Conservation (phyloP, 208 protist species). For the Novymonas esmeraldas region DNA sequence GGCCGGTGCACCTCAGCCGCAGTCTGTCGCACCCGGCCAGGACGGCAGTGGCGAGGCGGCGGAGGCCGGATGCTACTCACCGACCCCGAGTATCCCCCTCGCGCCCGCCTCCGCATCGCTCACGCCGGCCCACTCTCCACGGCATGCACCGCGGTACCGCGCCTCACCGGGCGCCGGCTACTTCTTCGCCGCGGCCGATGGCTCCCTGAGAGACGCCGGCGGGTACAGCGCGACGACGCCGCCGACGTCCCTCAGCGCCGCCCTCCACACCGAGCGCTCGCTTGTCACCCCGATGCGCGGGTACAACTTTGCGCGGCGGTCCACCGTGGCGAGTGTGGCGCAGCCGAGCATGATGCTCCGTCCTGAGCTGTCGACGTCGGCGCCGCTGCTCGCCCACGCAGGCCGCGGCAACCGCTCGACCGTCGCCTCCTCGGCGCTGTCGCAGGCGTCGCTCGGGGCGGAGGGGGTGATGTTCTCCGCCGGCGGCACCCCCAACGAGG, state of each 20-base stretch:
- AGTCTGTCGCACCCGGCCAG: neutral
- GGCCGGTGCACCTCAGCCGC: too few species aligned
- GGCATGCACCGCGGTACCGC: neutral
- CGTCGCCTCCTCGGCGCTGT: neutral
- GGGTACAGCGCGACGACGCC: neutral
- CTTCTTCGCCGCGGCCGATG: conserved; percentile 2
- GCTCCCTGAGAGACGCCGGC: neutral
- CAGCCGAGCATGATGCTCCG: neutral
- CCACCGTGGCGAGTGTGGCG: neutral
- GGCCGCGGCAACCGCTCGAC: neutral
- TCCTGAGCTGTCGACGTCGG: neutral
- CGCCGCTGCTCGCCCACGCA: neutral
- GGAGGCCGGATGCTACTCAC: too few species aligned
- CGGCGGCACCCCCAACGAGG: conserved; percentile 1
- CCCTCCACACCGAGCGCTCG: conserved; percentile 2
- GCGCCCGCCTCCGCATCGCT: too few species aligned
- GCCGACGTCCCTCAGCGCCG: neutral
- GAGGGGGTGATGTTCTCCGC: conserved; percentile 5
- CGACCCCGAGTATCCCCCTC: too few species aligned
- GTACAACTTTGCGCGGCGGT: conserved; percentile 1
- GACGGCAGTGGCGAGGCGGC: neutral
- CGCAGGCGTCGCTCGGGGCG: neutral
- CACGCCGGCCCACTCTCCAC: neutral
- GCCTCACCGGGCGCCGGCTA: neutral
- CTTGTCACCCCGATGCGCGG: neutral